Evolutionary conservation across 1,284 basidiomycete species (phyloP), one percentile per base, ranked within the genome.

Genomic region (Marasmius sp.): DNA sequence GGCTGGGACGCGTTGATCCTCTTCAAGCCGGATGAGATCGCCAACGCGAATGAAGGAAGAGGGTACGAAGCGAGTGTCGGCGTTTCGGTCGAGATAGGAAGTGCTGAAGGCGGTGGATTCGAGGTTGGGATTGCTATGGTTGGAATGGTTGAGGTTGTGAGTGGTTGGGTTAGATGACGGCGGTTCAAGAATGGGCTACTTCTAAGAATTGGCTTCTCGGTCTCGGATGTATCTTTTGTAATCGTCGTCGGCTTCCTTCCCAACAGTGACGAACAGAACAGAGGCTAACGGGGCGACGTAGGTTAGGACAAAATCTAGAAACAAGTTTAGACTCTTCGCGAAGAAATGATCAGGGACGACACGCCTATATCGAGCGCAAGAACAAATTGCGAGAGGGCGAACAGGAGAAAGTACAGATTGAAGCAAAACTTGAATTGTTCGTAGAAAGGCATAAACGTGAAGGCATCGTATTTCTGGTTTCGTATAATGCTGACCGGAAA

Each of bases 381-480:
- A 9, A 99, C 82, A 70, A 99, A 98, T 74, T 99, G 97, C 36
- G 93, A 95, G 4, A 99, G 81, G 0, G 97, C 97, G 14, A 99
- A 97, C 12, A 98, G 88, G 4, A 99, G 86, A 73, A 99, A 99
- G 77, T 99, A 99, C 12, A 99, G 85, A 75, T 99, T 99, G 89
- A 98, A 99, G 82, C 99, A 99, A 83, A 97, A 98, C 77, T 98
- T 99, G 91, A 99, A 99, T 76, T 99, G 97, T 75, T 98, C 96
- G 76, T 98, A 99, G 73, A 99, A 89, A 0, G 97, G 97, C 4
- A 99, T 83, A 80, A 99, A 99, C 9, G 94, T 94, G 76, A 95
- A 83, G 57, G 93, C 78, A 72, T 95, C 97, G 83, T 99, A 99
- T 78, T 99, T 99, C 75, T 98, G 97, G 71, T 99, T 99, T 67